Percentiles rank a stretch among this genome's conserved stretches.
Evolutionary conservation across 495 filamentous ascomycete genomes (phyloP).

Genomic region (Penicillium malachiteum): DNA sequence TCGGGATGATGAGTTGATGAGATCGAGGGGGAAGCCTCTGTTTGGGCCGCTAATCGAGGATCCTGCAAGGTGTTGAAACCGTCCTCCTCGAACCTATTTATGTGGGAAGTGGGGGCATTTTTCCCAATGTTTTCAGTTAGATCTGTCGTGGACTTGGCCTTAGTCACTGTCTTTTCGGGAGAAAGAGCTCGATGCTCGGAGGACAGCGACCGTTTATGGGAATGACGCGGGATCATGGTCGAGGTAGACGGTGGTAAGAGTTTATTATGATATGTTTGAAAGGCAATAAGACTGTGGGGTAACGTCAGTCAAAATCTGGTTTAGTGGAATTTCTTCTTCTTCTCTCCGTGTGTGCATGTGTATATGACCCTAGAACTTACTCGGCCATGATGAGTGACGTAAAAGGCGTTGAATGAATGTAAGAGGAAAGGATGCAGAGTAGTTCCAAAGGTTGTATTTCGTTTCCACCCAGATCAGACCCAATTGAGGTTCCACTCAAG

Average conservation of each 20-base stretch:
- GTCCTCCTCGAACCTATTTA: conserved; percentile 29
- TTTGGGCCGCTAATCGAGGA: conserved; percentile 38
- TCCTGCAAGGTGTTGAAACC: conserved; percentile 53
- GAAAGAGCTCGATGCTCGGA: conserved; percentile 41
- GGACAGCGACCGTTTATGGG: conserved; percentile 44
- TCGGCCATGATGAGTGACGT: conserved; percentile 45
- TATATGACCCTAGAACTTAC: conserved; percentile 26
- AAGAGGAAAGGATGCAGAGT: neutral
- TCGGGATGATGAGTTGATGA: conserved; percentile 66
- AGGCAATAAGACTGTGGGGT: conserved; percentile 44
- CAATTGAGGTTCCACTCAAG: no score
- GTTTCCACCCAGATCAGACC: no score
- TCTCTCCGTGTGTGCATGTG: no score
- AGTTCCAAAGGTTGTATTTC: neutral
- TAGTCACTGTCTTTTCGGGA: conserved; percentile 41
- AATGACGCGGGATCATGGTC: conserved; percentile 45
- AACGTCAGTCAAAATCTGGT: conserved; percentile 8
- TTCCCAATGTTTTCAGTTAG: conserved; percentile 29
- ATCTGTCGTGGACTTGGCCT: conserved; percentile 46
- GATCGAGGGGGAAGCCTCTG: conserved; percentile 38
- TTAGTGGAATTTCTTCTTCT: neutral
- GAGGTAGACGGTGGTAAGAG: conserved; percentile 35
- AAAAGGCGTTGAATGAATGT: conserved; percentile 26
- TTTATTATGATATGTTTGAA: conserved; percentile 42
- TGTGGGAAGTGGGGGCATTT: neutral